phyloP scores from a whole-genome alignment of 2,329 filamentous ascomycete genomes.

The Exophiala spinifera region DNA sequence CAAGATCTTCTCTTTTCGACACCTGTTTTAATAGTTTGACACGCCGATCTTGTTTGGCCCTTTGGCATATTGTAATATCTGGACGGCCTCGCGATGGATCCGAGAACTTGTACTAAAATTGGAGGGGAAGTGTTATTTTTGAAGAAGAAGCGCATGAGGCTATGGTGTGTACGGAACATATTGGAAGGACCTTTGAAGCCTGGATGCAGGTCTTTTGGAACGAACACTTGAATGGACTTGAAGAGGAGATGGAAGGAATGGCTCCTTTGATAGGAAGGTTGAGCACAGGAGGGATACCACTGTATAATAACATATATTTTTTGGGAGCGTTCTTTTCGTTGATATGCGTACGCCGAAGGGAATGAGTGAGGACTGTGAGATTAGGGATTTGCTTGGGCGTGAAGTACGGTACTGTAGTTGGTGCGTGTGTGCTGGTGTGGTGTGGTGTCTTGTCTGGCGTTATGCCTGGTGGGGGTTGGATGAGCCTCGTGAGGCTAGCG shows the following conservation, averaged over 20 bases:
- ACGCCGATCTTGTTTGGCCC: not conserved
- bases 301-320: not conserved
- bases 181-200: not conserved
- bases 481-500: too few relatives aligned
- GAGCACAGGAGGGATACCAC: not conserved
- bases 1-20: conserved; percentile 4
- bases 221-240: not conserved
- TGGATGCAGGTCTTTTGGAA: not conserved
- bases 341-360: not conserved
- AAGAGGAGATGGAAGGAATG: not conserved
- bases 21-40: conserved; percentile 12
- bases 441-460: too few relatives aligned
- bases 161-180: not conserved
- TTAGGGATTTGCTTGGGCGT: too few relatives aligned
- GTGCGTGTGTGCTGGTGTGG: too few relatives aligned
- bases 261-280: not conserved
- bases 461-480: too few relatives aligned
- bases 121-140: not conserved
- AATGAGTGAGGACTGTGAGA: not conserved
- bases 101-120: not conserved
- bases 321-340: not conserved
- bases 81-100: not conserved
- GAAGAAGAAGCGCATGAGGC: not conserved
- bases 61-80: conserved; percentile 16
- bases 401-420: too few relatives aligned